phyloP scores from a whole-genome alignment of 2,329 filamentous ascomycete genomes.

The Lithohypha guttulata region DNA sequence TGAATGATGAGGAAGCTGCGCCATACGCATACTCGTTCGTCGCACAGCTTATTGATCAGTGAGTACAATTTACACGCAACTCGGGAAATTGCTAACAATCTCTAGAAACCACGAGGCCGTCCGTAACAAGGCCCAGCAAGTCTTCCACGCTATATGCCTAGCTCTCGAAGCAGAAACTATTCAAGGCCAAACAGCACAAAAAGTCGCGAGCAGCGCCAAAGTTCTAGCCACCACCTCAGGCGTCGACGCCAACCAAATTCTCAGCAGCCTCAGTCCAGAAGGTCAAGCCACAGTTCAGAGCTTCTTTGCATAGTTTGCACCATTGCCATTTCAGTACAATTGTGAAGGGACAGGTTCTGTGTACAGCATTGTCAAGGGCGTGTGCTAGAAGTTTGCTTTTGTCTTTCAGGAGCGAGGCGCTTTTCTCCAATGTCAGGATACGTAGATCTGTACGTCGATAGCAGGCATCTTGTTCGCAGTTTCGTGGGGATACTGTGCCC shows the following conservation, averaged over 20 bases:
- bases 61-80: slow-evolving; percentile 49
- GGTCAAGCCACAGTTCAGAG: slow-evolving; percentile 69
- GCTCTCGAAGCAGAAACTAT: slow-evolving; percentile 85
- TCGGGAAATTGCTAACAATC: slow-evolving; percentile 16
- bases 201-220: slow-evolving; percentile 69
- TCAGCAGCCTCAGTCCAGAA: slow-evolving; percentile 65
- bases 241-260: slow-evolving; percentile 63
- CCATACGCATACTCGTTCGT: slow-evolving; percentile 93
- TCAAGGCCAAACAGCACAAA: slow-evolving; percentile 67
- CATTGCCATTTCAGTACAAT: too few relatives aligned
- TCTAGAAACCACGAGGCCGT: slow-evolving; percentile 75
- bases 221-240: slow-evolving; percentile 61
- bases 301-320: slow-evolving; percentile 55
- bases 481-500: too few relatives aligned
- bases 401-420: too few relatives aligned
- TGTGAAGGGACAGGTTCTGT: too few relatives aligned
- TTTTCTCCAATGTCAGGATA: too few relatives aligned
- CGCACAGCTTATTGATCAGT: slow-evolving; percentile 86
- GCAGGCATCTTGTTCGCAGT: too few relatives aligned
- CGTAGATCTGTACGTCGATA: too few relatives aligned
- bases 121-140: slow-evolving; percentile 58
- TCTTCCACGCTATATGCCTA: slow-evolving; percentile 76
- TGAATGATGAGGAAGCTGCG: slow-evolving; percentile 92
- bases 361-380: too few relatives aligned
- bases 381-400: too few relatives aligned